These are phyloP conservation scores for Leishmania amazonensis DNA, from an alignment of 208 protist species.

Conservation along the genomic window DNA sequence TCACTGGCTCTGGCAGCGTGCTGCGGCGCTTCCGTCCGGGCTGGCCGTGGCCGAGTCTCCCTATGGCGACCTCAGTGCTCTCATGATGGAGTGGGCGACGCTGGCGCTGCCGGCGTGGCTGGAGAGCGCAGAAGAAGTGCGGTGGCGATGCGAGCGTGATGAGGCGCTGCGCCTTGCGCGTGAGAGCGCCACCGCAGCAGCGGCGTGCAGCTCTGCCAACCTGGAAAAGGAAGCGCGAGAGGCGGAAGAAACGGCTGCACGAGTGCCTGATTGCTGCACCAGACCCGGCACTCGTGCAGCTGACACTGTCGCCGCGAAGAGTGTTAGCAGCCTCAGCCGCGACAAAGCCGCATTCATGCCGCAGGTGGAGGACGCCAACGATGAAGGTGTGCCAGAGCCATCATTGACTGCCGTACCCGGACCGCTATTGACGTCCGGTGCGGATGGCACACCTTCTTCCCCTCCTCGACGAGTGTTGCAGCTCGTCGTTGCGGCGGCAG, in stretches of 20 bases:
- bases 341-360: not conserved
- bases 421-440: not conserved
- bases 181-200: not conserved
- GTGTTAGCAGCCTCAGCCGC: not conserved
- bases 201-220: too few species aligned
- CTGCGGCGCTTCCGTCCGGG: constrained; percentile 23
- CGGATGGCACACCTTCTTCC: not conserved
- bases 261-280: not conserved
- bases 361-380: not conserved
- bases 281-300: not conserved
- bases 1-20: constrained; percentile 30
- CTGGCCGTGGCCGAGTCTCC: not conserved
- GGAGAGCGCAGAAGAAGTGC: constrained; percentile 1
- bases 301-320: not conserved
- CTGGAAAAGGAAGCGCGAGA: not conserved
- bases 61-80: constrained; percentile 2
- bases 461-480: constrained; percentile 1
- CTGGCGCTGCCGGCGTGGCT: constrained; percentile 8
- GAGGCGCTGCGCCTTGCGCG: not conserved
- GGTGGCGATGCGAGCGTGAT: constrained; percentile 1
- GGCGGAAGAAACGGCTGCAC: not conserved
- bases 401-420: not conserved
- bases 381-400: not conserved
- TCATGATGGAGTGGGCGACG: constrained; percentile 10
- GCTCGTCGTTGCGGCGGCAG: not conserved